Conservation (phyloP, 129 eudicot species). For the Erigeron canadensis region DNA sequence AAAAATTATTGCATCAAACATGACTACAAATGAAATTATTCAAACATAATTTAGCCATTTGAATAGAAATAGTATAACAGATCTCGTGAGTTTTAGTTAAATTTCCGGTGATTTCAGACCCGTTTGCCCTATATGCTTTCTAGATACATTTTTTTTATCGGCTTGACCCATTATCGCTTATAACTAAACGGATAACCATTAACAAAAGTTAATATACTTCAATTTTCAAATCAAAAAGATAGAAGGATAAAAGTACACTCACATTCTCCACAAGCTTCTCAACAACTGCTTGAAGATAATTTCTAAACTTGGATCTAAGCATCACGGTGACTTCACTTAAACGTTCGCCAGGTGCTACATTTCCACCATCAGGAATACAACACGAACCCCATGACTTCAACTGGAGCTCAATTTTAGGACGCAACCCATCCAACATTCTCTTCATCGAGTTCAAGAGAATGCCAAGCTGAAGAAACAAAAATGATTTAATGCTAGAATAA, state of each 20-base stretch:
- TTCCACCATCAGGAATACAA: constrained; percentile 74
- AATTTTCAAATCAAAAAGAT: not conserved
- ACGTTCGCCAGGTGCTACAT: constrained; percentile 74
- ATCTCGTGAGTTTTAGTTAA: not conserved
- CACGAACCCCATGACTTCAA: constrained; percentile 77
- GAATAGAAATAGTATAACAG: not conserved
- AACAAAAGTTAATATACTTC: no score
- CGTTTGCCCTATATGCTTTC: not conserved
- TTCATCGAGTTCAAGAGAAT: constrained; percentile 79
- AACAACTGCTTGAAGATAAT: constrained; percentile 72
- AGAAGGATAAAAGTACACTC: constrained; percentile 26
- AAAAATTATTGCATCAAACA: not conserved
- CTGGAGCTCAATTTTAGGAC: constrained; percentile 71
- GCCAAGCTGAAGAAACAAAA: constrained; percentile 52
- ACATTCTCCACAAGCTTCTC: constrained; percentile 88
- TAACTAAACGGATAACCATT: no score
- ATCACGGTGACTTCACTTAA: constrained; percentile 83
- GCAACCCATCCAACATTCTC: constrained; percentile 74
- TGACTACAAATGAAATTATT: not conserved
- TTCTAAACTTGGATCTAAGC: constrained; percentile 81
- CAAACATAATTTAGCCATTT: not conserved
- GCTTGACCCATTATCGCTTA: not conserved
- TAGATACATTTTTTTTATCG: not conserved
- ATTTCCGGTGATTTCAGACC: not conserved
- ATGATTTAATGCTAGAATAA: not conserved